phyloP scores from a whole-genome alignment of 495 filamentous ascomycete species.

The Terfezia boudieri region DNA sequence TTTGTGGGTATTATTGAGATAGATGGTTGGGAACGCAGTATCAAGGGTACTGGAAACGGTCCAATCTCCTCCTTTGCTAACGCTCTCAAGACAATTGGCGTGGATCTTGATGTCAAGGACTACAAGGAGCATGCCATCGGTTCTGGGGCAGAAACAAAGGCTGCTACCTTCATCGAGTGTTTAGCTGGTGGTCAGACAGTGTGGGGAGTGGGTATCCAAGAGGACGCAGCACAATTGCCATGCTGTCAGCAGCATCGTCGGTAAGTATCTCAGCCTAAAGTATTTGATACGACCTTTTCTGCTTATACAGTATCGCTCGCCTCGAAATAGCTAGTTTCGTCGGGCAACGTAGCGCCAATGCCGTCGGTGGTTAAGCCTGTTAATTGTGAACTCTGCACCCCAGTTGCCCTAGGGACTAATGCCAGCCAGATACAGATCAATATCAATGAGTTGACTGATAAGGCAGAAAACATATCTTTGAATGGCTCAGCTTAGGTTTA shows the following conservation, averaged over 20 bases:
- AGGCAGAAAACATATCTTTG: not conserved
- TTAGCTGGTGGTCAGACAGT: conserved; percentile 33
- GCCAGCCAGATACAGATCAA: not conserved
- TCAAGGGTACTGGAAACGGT: conserved; percentile 68
- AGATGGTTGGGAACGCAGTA: conserved; percentile 53
- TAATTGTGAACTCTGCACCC: too few species aligned
- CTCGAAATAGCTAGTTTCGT: not conserved
- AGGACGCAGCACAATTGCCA: conserved; percentile 86
- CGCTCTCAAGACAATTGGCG: conserved; percentile 56
- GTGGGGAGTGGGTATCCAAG: conserved; percentile 91
- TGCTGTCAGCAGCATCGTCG: conserved; percentile 70
- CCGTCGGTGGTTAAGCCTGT: too few species aligned
- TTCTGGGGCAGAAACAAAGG: conserved; percentile 56
- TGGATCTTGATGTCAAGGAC: conserved; percentile 77
- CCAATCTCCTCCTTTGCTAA: conserved; percentile 73
- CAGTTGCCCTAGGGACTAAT: not conserved
- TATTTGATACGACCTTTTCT: not conserved
- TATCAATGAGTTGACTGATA: not conserved
- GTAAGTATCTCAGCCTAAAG: conserved; percentile 30
- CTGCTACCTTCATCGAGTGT: conserved; percentile 85
- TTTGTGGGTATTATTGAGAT: conserved; percentile 79
- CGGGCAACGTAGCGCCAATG: not conserved
- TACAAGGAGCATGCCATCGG: conserved; percentile 96
- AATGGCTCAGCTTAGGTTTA: too few species aligned
- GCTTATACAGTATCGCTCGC: not conserved